A percentile compares a stretch with the other conserved stretches of the same genome.
Evolutionary conservation across 495 filamentous ascomycete genomes (phyloP).

Genomic region (Rhizodiscina lignyota): DNA sequence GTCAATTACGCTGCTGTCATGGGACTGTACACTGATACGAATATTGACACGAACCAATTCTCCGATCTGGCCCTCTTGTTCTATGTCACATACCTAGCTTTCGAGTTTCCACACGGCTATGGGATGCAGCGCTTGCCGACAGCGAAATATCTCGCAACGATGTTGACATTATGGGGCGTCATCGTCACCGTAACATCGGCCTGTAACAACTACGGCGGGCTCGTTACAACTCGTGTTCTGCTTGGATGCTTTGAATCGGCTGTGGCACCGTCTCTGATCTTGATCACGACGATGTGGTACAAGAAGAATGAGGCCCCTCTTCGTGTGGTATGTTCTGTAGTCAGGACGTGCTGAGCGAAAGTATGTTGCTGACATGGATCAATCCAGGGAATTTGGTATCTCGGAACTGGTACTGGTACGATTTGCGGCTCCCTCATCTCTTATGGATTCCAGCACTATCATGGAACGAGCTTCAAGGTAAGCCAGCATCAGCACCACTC

Average conservation of each 20-base stretch:
- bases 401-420: not conserved
- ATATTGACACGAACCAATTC: conserved; percentile 1
- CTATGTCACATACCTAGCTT: not conserved
- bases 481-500: too few species aligned
- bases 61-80: not conserved
- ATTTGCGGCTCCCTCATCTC: not conserved
- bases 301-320: not conserved
- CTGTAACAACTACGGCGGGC: not conserved
- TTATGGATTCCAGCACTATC: not conserved
- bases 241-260: not conserved
- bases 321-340: too few species aligned
- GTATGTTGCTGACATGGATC: too few species aligned
- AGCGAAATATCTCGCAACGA: not conserved
- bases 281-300: not conserved
- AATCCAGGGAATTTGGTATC: not conserved
- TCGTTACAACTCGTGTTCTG: not conserved
- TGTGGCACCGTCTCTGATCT: not conserved
- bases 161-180: not conserved
- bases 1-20: conserved; percentile 4
- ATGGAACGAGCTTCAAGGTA: too few species aligned
- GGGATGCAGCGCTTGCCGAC: not conserved
- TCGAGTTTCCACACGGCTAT: not conserved
- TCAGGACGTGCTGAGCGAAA: too few species aligned
- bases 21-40: not conserved
- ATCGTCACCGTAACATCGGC: not conserved